Evolutionary conservation across 176 grass and related monocot genomes (phyloP).

Genomic region (Leersia perrieri): DNA sequence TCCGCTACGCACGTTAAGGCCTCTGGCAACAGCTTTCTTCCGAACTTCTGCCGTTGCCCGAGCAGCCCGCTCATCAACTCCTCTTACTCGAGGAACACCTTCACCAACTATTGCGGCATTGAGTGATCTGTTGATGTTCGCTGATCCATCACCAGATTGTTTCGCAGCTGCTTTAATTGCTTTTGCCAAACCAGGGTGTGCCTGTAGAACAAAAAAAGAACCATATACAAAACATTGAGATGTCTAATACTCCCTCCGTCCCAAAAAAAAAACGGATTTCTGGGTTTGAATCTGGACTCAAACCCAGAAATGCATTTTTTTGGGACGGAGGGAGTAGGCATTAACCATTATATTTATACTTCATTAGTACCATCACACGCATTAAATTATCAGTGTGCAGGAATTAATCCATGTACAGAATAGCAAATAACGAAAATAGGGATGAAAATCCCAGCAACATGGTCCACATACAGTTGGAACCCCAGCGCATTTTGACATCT

Average conservation of each 20-base stretch:
- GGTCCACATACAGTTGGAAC: not conserved
- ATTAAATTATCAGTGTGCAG: not conserved
- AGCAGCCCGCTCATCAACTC: slow-evolving; percentile 75
- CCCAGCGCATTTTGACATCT: not conserved
- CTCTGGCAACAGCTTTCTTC: slow-evolving; percentile 79
- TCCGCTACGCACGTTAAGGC: slow-evolving; percentile 62
- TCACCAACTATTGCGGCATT: slow-evolving; percentile 57
- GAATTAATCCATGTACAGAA: not conserved
- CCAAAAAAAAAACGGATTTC: too few species aligned
- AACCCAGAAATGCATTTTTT: too few species aligned
- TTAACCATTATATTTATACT: too few species aligned
- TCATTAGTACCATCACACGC: not conserved
- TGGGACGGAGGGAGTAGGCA: too few species aligned
- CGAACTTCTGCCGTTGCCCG: slow-evolving; percentile 70
- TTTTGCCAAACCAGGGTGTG: slow-evolving; percentile 71
- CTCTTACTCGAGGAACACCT: slow-evolving; percentile 60
- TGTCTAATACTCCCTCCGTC: not conserved
- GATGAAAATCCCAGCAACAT: not conserved
- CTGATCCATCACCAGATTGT: slow-evolving; percentile 43
- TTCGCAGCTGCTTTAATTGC: slow-evolving; percentile 78
- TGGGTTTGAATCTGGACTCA: too few species aligned
- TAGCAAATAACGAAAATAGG: not conserved
- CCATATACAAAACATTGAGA: not conserved
- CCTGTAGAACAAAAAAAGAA: slow-evolving; percentile 36
- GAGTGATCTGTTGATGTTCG: slow-evolving; percentile 46